Base-by-base conservation (phyloP, 2,329 filamentous ascomycete genomes). In the Xenoacremonium recifei region DNA sequence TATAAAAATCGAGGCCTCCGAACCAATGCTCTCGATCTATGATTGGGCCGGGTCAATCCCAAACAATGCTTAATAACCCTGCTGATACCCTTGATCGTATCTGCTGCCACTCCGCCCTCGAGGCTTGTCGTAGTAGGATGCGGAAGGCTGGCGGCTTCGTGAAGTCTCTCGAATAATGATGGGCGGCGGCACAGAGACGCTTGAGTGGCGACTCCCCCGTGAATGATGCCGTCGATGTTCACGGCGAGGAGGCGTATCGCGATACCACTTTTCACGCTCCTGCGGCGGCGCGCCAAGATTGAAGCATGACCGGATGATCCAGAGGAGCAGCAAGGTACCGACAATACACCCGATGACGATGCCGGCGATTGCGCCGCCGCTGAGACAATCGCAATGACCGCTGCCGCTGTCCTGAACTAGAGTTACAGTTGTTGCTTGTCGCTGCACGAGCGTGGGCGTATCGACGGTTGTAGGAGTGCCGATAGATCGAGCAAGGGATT, bases 321-420 rank as follows among this genome's bases (percentile, higher is more conserved):
- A 76, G 25, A 69, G 45, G 4, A 77, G 44, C 1, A 76, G 59
- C 11, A 76, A 58, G 30, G 72, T 51, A n/a, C 72, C 72, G 34
- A 54, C 64, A 38, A 76, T 62, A 18, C 70, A 71, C 16, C 72
- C 73, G 47, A 76, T 68, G 35, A 76, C 70, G 44, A 76, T 76
- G 34, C 73, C 73, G 1, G 72, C 73, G 37, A 77, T 76, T 35
- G 71, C 72, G 34, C 73, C 73, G 36, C 70, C 72, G 31, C 61
- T 67, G 11, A 77, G 62, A n/a, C 44, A 57, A 1, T 53, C 53
- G 2, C 47, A 38, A 6, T 48, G 44, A 12, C 51, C 46, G 29
- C 47, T 44, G 34, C 47, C 52, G 32, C 47, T 45, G 11, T 50
- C 35, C 1, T 52, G n/a, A 10, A 54, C 39, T 17, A 68, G 54